These are phyloP conservation scores for Leishmania martiniquensis DNA, from an alignment of 208 protist species.

Conservation along the genomic window DNA sequence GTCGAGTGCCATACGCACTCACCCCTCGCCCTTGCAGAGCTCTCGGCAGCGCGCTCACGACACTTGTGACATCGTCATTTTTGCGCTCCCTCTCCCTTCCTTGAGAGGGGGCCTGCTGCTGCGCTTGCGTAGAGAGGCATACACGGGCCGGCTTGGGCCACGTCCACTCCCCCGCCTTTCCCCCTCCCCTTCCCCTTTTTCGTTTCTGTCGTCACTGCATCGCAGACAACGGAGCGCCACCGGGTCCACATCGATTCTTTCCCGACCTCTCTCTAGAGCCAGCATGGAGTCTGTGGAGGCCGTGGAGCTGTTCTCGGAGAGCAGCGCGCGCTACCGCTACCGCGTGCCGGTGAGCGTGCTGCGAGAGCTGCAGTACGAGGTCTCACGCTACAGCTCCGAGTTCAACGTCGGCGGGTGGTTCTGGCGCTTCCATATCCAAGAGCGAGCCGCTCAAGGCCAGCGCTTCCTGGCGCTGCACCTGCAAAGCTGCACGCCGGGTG, in stretches of 20 bases:
- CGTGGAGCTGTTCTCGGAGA: slow-evolving; percentile 66
- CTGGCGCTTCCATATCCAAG: slow-evolving; percentile 89
- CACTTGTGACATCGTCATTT: neutral
- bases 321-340: slow-evolving; percentile 78
- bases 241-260: neutral
- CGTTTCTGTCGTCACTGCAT: neutral
- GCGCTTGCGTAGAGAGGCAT: neutral
- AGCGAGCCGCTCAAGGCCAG: slow-evolving; percentile 52
- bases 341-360: slow-evolving; percentile 73
- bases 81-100: neutral
- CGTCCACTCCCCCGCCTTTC: no score
- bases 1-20: neutral
- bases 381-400: slow-evolving; percentile 77
- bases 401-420: slow-evolving; percentile 76
- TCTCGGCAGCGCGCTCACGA: neutral
- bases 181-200: neutral
- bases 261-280: neutral
- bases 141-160: neutral
- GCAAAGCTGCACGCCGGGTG: slow-evolving; percentile 69
- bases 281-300: slow-evolving; percentile 67
- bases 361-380: slow-evolving; percentile 60
- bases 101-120: neutral
- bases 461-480: slow-evolving; percentile 81
- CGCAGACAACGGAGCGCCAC: neutral
- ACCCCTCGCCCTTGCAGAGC: neutral